Evolutionary conservation across 176 grass and related monocot species (phyloP).

Genomic region (Hsuehochloa calcarea): DNA sequence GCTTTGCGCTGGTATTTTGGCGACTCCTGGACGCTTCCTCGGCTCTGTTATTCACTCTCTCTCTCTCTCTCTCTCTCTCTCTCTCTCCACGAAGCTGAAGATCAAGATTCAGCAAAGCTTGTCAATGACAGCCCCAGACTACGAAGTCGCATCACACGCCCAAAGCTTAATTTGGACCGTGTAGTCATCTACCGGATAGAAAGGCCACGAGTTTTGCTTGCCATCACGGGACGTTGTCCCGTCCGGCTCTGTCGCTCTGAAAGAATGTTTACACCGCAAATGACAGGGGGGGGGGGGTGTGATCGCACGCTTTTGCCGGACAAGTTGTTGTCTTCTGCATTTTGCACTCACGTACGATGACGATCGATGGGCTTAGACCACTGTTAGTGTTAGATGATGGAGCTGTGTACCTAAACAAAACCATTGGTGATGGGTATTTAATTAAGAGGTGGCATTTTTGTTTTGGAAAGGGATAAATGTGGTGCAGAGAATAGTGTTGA

Average conservation of each 20-base stretch:
- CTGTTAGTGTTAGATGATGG: neutral
- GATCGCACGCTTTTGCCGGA: neutral
- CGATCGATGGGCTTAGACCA: neutral
- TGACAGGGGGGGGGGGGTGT: neutral
- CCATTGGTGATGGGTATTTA: neutral
- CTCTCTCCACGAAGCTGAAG: neutral
- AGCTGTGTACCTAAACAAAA: neutral
- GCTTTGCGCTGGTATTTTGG: constrained; percentile 27
- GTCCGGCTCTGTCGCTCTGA: neutral
- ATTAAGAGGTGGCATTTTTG: neutral
- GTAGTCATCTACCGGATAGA: neutral
- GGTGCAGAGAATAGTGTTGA: neutral
- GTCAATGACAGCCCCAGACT: neutral
- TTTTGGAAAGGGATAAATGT: neutral
- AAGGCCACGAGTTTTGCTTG: neutral
- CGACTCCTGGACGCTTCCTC: constrained; percentile 13
- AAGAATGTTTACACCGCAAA: constrained; percentile 33
- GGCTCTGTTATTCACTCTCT: neutral
- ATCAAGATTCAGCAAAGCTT: neutral
- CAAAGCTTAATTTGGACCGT: neutral
- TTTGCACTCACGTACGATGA: neutral
- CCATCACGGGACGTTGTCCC: constrained; percentile 27
- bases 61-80: neutral
- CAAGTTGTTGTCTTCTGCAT: neutral
- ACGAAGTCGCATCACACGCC: neutral